phyloP scores from a whole-genome alignment of 2,329 filamentous ascomycete species.

The Diaporthe nobilis region DNA sequence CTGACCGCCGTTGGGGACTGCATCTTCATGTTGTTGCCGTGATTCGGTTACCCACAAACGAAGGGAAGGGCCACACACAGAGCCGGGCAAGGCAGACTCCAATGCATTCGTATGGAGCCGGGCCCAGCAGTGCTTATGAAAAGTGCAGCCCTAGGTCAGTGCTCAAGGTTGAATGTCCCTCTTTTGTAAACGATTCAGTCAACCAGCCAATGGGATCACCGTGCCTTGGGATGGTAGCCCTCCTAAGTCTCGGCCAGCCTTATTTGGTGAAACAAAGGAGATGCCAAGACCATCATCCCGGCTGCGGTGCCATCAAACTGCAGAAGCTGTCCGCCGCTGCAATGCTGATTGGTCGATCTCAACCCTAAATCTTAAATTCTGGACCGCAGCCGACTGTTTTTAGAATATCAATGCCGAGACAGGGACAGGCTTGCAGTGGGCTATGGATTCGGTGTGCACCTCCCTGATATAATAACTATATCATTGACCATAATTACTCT shows the following conservation, averaged over 20 bases:
- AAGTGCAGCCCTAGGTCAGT: not conserved
- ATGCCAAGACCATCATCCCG: not conserved
- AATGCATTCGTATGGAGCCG: not conserved
- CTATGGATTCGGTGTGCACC: not conserved
- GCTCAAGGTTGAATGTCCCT: not conserved
- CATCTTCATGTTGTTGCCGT: conserved; percentile 5
- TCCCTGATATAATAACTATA: not conserved
- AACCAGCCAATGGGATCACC: not conserved
- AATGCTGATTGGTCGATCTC: conserved; percentile 9
- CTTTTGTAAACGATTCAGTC: not conserved
- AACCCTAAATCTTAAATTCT: not conserved
- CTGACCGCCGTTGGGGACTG: conserved; percentile 3
- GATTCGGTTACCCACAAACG: not conserved
- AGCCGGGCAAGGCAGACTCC: not conserved
- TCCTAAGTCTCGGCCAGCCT: conserved; percentile 7
- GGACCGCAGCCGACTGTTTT: not conserved
- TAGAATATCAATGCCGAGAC: not conserved
- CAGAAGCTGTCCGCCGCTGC: not conserved
- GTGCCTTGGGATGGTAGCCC: not conserved
- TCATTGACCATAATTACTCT: not conserved
- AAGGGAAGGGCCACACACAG: not conserved
- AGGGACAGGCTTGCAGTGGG: not conserved
- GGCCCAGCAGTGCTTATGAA: not conserved
- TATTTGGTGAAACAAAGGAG: conserved; percentile 6
- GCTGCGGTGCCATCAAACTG: not conserved